These are phyloP conservation scores for Pythium diclinum DNA, from an alignment of 352 stramenopile genomes.

Conservation along the genomic window DNA sequence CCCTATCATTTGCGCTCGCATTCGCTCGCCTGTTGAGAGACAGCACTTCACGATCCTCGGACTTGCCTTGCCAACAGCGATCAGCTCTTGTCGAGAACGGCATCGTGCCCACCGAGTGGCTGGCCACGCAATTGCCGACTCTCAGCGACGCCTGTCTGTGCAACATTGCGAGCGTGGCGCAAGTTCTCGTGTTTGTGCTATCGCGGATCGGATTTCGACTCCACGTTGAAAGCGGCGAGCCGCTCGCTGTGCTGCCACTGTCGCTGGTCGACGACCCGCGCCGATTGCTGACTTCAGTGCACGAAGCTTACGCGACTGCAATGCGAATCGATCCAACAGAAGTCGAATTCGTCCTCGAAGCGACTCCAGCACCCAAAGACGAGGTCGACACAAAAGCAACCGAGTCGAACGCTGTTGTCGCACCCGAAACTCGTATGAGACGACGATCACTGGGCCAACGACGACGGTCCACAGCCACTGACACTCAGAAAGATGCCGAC, in stretches of 20 bases:
- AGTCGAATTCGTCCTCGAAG: constrained; percentile 6
- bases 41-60: not conserved
- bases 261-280: constrained; percentile 9
- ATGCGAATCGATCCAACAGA: constrained; percentile 4
- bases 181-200: constrained; percentile 23
- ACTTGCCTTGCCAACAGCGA: not conserved
- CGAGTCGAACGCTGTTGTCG: not conserved
- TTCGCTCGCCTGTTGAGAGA: not conserved
- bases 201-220: constrained; percentile 19
- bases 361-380: not conserved
- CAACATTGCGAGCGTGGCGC: constrained; percentile 18
- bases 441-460: not conserved
- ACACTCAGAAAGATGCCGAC: not conserved
- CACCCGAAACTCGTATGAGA: not conserved
- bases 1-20: not conserved
- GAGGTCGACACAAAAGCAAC: not conserved
- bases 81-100: constrained; percentile 13
- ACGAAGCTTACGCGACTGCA: not conserved
- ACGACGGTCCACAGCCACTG: not conserved
- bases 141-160: constrained; percentile 8
- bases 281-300: not conserved
- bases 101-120: constrained; percentile 16
- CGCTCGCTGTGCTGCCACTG: not conserved
- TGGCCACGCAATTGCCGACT: not conserved
- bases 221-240: not conserved